Conservation (phyloP, 2,329 filamentous ascomycete species). For the Stenocarpella maydis region DNA sequence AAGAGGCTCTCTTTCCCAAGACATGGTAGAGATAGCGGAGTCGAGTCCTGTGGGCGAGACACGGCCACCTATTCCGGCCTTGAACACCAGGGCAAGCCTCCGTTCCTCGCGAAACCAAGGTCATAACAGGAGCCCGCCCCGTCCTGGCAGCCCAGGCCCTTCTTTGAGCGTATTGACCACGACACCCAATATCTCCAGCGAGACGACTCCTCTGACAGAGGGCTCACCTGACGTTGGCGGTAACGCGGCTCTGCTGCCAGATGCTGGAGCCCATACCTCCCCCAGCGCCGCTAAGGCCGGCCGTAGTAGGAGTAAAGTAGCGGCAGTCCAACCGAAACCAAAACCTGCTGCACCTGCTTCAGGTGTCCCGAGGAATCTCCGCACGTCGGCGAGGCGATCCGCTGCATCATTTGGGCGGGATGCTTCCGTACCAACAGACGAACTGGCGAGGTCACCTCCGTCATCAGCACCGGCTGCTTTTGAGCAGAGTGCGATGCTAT, state of each 20-base stretch:
- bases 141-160: constrained; percentile 44
- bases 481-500: constrained; percentile 47
- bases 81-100: constrained; percentile 27
- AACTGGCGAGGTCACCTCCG: constrained; percentile 53
- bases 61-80: constrained; percentile 27
- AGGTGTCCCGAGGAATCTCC: constrained; percentile 37
- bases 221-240: constrained; percentile 43
- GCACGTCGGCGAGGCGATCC: constrained; percentile 41
- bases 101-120: constrained; percentile 15
- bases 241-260: constrained; percentile 20
- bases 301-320: constrained; percentile 40
- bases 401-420: constrained; percentile 35
- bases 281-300: constrained; percentile 44
- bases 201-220: constrained; percentile 48
- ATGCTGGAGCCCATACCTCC: constrained; percentile 40
- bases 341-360: constrained; percentile 30
- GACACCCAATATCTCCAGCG: constrained; percentile 49
- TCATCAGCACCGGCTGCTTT: constrained; percentile 44
- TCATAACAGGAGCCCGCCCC: not conserved
- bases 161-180: constrained; percentile 50
- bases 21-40: not conserved
- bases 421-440: constrained; percentile 58
- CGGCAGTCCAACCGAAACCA: constrained; percentile 39
- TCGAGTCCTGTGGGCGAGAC: not conserved
- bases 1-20: not conserved